phyloP scores from a whole-genome alignment of 2,329 filamentous ascomycete species.

The Acephala macrosclerotiorum region DNA sequence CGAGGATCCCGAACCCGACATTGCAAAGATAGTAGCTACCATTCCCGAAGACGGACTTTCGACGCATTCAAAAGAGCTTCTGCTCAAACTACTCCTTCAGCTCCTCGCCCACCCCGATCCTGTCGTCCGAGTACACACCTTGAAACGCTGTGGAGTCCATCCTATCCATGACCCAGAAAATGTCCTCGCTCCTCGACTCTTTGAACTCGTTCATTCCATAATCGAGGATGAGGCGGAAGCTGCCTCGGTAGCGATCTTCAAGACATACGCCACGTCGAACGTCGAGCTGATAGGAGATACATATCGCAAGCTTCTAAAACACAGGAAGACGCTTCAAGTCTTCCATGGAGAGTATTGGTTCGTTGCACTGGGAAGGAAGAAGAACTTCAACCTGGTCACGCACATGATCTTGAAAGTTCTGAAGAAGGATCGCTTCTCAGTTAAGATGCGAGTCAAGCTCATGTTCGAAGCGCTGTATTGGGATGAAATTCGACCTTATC shows the following conservation, averaged over 20 bases:
- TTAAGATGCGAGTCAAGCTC: conserved; percentile 16
- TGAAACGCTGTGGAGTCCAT: conserved; percentile 8
- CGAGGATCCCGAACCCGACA: conserved; percentile 1
- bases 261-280: conserved; percentile 16
- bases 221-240: conserved; percentile 13
- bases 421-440: conserved; percentile 19
- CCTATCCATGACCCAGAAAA: conserved; percentile 16
- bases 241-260: conserved; percentile 21
- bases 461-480: conserved; percentile 21
- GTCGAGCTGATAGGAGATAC: conserved; percentile 14
- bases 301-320: conserved; percentile 12
- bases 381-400: conserved; percentile 9
- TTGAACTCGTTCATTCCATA: conserved; percentile 13
- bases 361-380: not conserved
- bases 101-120: conserved; percentile 22
- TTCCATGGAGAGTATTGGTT: conserved; percentile 15
- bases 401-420: conserved; percentile 16
- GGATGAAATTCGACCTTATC: conserved; percentile 10
- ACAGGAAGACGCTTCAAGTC: not conserved
- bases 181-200: conserved; percentile 17
- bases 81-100: conserved; percentile 7
- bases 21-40: conserved; percentile 18
- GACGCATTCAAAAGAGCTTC: not conserved
- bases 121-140: conserved; percentile 19
- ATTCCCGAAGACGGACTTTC: conserved; percentile 12